Percentiles rank a stretch among this genome's conserved stretches.
These are phyloP conservation scores for Fusarium penzigii DNA, from an alignment of 2,329 filamentous ascomycete species.

Conservation along the genomic window DNA sequence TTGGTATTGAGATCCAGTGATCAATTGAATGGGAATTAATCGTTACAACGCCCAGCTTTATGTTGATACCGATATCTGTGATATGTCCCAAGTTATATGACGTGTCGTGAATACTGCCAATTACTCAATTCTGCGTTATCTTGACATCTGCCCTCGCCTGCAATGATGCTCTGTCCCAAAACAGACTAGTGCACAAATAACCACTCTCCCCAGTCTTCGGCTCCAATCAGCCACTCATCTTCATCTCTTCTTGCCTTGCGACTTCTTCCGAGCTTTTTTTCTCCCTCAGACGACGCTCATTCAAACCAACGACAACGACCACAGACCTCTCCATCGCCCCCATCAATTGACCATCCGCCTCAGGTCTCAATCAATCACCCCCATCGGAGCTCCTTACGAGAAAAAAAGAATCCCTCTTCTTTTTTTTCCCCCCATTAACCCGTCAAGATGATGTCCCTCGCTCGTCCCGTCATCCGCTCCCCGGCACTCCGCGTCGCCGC, in stretches of 20 bases:
- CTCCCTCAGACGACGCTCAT: constrained; percentile 37
- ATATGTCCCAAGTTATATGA: too few species aligned
- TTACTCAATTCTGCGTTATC: too few species aligned
- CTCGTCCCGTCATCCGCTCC: constrained; percentile 49
- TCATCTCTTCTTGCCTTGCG: too few species aligned
- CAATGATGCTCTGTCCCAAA: constrained; percentile 23
- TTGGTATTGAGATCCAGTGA: too few species aligned
- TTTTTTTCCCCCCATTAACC: too few species aligned
- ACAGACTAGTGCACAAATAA: constrained; percentile 36
- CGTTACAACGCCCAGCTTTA: too few species aligned
- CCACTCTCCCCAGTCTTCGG: constrained; percentile 19
- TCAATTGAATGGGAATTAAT: too few species aligned
- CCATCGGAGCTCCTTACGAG: constrained; percentile 29
- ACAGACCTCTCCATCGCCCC: constrained; percentile 29
- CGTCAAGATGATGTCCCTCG: constrained; percentile 37
- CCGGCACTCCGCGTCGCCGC: constrained; percentile 47
- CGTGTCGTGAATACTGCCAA: too few species aligned
- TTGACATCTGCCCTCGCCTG: too few species aligned
- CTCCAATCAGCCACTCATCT: constrained; percentile 32
- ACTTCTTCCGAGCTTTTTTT: constrained; percentile 53
- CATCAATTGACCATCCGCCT: constrained; percentile 40
- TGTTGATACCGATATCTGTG: too few species aligned
- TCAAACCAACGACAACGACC: constrained; percentile 28
- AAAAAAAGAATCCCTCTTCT: too few species aligned
- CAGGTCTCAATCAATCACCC: constrained; percentile 26